phyloP scores from a whole-genome alignment of 768 basidiomycete species.

The Panaeolus cyanescens region DNA sequence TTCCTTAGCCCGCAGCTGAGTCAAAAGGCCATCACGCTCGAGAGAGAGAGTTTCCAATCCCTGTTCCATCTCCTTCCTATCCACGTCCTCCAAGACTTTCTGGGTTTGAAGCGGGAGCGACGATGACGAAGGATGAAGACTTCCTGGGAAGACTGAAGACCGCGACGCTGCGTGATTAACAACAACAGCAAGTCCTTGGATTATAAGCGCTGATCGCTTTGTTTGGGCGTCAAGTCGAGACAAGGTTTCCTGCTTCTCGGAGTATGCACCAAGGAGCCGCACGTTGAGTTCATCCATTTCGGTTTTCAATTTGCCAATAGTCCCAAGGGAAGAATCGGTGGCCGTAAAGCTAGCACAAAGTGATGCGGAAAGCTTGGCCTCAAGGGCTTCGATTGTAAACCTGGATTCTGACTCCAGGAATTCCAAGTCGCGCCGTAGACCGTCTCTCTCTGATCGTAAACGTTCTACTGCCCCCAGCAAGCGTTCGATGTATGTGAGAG shows the following conservation, averaged over 20 bases:
- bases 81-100: slow-evolving; percentile 19
- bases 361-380: slow-evolving; percentile 35
- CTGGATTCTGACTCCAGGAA: slow-evolving; percentile 70
- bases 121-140: neutral
- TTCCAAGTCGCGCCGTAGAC: slow-evolving; percentile 59
- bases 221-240: slow-evolving; percentile 25
- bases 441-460: slow-evolving; percentile 66
- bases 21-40: slow-evolving; percentile 39
- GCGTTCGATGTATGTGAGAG: slow-evolving; percentile 48
- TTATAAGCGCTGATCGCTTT: slow-evolving; percentile 26
- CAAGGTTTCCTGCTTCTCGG: slow-evolving; percentile 14
- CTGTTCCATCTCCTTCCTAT: slow-evolving; percentile 31
- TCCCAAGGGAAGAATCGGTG: slow-evolving; percentile 20
- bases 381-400: slow-evolving; percentile 61
- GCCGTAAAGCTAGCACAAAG: slow-evolving; percentile 30
- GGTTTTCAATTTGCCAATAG: slow-evolving; percentile 25
- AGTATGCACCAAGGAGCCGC: slow-evolving; percentile 13
- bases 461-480: slow-evolving; percentile 67
- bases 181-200: slow-evolving; percentile 17
- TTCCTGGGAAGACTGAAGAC: neutral
- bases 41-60: slow-evolving; percentile 37
- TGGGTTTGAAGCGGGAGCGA: slow-evolving; percentile 12
- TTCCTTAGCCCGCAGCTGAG: slow-evolving; percentile 33
- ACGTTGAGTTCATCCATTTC: slow-evolving; percentile 31
- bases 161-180: slow-evolving; percentile 7